phyloP scores from a whole-genome alignment of 352 stramenopile genomes.

The Globisporangium polare region DNA sequence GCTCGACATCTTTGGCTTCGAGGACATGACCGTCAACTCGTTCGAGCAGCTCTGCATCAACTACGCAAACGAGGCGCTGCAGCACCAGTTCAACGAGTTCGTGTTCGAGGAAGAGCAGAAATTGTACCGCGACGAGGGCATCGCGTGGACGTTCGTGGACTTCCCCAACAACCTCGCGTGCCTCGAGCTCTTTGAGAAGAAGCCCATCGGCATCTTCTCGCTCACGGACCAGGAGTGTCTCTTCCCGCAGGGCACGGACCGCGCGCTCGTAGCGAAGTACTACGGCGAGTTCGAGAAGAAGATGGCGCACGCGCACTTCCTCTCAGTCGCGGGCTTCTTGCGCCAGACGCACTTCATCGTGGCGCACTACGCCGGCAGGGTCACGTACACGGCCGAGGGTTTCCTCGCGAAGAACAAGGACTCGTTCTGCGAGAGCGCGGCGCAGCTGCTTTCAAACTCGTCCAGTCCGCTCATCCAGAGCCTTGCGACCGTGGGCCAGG shows the following conservation, averaged over 20 bases:
- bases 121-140: slow-evolving; percentile 72
- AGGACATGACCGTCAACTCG: slow-evolving; percentile 82
- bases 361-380: slow-evolving; percentile 78
- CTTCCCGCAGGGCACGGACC: slow-evolving; percentile 70
- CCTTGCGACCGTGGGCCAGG: slow-evolving; percentile 22
- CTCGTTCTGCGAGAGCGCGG: slow-evolving; percentile 71
- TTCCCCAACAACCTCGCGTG: slow-evolving; percentile 80
- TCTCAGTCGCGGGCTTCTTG: slow-evolving; percentile 36
- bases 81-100: slow-evolving; percentile 89
- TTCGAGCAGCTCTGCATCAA: slow-evolving; percentile 92
- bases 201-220: slow-evolving; percentile 77
- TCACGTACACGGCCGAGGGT: slow-evolving; percentile 73
- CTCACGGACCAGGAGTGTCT: slow-evolving; percentile 81
- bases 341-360: slow-evolving; percentile 80
- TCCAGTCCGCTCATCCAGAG: slow-evolving; percentile 61
- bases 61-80: slow-evolving; percentile 85
- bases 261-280: slow-evolving; percentile 70
- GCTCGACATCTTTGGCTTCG: slow-evolving; percentile 89
- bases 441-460: slow-evolving; percentile 46
- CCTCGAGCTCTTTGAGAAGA: slow-evolving; percentile 77
- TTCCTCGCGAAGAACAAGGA: slow-evolving; percentile 93
- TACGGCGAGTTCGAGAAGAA: slow-evolving; percentile 75
- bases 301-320: slow-evolving; percentile 48
- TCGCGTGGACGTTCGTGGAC: slow-evolving; percentile 69
- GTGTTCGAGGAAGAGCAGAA: slow-evolving; percentile 91